Base-by-base conservation (phyloP, 139 green algal species). In the Tetraselmis striata region DNA sequence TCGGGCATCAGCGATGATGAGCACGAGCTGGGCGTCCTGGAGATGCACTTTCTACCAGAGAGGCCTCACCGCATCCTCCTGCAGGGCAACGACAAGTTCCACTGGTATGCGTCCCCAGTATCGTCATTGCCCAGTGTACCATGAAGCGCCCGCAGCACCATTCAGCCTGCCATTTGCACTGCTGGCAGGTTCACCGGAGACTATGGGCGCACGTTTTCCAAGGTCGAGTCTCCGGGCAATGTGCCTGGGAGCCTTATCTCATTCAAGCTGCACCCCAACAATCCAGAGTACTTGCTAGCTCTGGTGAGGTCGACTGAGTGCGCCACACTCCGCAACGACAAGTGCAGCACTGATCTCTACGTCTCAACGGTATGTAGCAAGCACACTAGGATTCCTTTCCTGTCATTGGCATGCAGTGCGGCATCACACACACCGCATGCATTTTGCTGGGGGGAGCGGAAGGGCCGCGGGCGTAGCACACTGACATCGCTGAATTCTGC, bases 251-350 rank as follows among this genome's bases (percentile, higher is more conserved):
- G 45, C 18, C 45, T 67, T 5, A 18, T 67, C 11, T 67, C 45
- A 18, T 67, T 79, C 76, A 79, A 79, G 76, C 76, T 31, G 29
- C 76, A 79, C 29, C 29, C 29, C 29, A 79, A 31, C 22, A 31
- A 79, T 18, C 76, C 76, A 79, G 76, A 79, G 29, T 79, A 31
- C 29, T 31, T 79, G 29, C 76, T 79, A 11, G 76, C 76, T 27
- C 76, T 79, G 5, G 76, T 79, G 5, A 79, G 29, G 29, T 5
- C 29, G 18, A 22, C 18, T 79, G 29, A 79, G 76, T 79, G 76
- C 18, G 22, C 76, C 11, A 79, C 29, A 11, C 18, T 24, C 76
- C 5, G 18, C 29, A 79, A 22, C 76, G 76, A 79, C 76, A 31
- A 45, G 22, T 79, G 29, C 76, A 45, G 29, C 76, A 79, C 29